phyloP scores from a whole-genome alignment of 768 basidiomycete species.

The Amanita fuliginea region DNA sequence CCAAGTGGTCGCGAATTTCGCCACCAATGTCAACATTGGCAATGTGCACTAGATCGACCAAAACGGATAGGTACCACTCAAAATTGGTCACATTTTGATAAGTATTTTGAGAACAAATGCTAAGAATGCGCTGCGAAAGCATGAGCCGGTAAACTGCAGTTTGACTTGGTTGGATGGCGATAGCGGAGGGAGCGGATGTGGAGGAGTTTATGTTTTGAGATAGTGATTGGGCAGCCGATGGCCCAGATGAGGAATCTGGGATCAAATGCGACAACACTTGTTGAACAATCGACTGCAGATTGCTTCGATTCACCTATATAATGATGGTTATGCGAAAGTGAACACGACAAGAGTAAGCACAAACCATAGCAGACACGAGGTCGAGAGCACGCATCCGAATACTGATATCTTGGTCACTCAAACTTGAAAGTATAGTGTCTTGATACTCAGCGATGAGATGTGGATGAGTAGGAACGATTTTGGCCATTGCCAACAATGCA shows the following conservation, averaged over 20 bases:
- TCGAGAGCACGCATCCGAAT: slow-evolving; percentile 96
- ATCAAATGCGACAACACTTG: slow-evolving; percentile 84
- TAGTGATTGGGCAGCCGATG: slow-evolving; percentile 54
- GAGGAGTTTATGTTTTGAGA: slow-evolving; percentile 23
- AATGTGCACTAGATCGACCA: slow-evolving; percentile 85
- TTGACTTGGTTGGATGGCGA: slow-evolving; percentile 42
- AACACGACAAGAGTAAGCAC: slow-evolving; percentile 9
- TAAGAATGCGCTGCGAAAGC: slow-evolving; percentile 72
- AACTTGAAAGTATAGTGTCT: slow-evolving; percentile 78
- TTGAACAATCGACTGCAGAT: slow-evolving; percentile 82
- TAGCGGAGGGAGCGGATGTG: slow-evolving; percentile 22
- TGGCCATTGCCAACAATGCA: slow-evolving; percentile 86
- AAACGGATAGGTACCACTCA: slow-evolving; percentile 95
- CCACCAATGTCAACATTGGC: slow-evolving; percentile 70
- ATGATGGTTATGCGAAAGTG: slow-evolving; percentile 1
- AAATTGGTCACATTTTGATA: slow-evolving; percentile 89
- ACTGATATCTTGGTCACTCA: slow-evolving; percentile 89
- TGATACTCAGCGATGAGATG: slow-evolving; percentile 87
- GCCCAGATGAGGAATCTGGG: slow-evolving; percentile 39
- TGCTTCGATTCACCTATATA: slow-evolving; percentile 68
- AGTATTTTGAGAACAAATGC: slow-evolving; percentile 73
- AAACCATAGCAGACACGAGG: slow-evolving; percentile 86
- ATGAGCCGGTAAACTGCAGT: slow-evolving; percentile 81
- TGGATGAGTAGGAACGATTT: slow-evolving; percentile 89
- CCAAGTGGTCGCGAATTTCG: slow-evolving; percentile 72